Base-by-base conservation (phyloP, 768 basidiomycete genomes). In the Mycena amicta region DNA sequence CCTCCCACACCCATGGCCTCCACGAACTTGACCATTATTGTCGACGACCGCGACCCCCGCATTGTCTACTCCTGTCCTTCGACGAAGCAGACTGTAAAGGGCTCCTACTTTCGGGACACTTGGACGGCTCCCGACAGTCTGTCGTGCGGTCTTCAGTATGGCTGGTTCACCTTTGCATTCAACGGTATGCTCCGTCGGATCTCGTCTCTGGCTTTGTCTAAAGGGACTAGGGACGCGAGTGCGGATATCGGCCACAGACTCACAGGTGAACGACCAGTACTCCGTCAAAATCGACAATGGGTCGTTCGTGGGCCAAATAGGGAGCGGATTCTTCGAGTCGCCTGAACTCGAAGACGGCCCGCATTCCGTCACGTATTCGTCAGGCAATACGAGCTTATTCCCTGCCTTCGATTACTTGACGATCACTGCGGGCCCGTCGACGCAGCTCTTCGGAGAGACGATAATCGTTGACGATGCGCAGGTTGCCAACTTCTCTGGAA, bases 161-260 rank as follows among this genome's bases (percentile, higher is more conserved):
- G 74, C 33, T 78, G 76, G 77, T 78, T 78, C 59, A 59, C 71
- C 50, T 72, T 77, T 52, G 61, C 65, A n/a, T 79, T 78, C 64
- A 67, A 72, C 50, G 77, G 76, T 77, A 55, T 37, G 69, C 50
- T 27, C 20, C 25, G 22, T 39, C 37, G 5, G 31, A 16, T 13
- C 26, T 18, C 12, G 15, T 30, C 5, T n/a, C 11, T 27, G 27
- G 22, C 18, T 20, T n/a, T n/a, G 37, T 47, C 55, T 40, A 58
- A 23, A 12, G 41, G 50, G 2, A 1, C 53, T 40, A 31, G 41
- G 23, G 41, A 37, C 58, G 18, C 69, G 72, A 23, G 68, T 75
- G 39, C 68, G 71, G 46, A 63, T 74, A 27, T 59, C 62, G 37
- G 66, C 68, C 23, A 64, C 72, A 18, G 56, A 69, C 27, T 60